Evolutionary conservation across 306 rosid genomes (phyloP).

Genomic region (Castanea sativa): DNA sequence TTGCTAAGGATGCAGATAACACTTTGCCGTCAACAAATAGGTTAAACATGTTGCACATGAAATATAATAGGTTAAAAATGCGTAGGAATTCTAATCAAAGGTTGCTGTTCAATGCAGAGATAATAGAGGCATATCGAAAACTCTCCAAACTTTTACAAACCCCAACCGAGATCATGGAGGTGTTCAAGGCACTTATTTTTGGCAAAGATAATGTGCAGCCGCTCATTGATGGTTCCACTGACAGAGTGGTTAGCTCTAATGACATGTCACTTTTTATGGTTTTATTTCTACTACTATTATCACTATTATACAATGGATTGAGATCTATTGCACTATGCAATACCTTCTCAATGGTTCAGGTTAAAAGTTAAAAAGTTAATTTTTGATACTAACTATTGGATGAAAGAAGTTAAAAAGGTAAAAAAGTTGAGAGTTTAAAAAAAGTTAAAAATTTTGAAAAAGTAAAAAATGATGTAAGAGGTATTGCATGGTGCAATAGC

Average conservation of each 20-base stretch:
- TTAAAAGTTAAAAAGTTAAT: too few relatives aligned
- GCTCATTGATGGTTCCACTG: constrained; percentile 43
- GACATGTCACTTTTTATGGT: not conserved
- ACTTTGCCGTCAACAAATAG: constrained; percentile 29
- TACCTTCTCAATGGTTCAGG: too few relatives aligned
- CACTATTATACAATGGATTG: too few relatives aligned
- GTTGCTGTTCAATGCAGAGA: constrained; percentile 16
- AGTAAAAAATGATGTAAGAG: too few relatives aligned
- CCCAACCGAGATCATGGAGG: constrained; percentile 36
- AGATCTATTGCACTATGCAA: too few relatives aligned
- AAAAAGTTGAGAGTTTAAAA: too few relatives aligned
- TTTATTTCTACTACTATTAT: too few relatives aligned
- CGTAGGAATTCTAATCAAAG: not conserved
- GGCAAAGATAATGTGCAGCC: constrained; percentile 13
- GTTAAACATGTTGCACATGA: constrained; percentile 1
- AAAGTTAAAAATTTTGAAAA: too few relatives aligned
- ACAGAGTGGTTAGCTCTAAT: constrained; percentile 26
- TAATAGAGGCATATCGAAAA: not conserved
- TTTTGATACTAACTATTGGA: too few relatives aligned
- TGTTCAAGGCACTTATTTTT: constrained; percentile 23
- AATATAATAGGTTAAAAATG: not conserved
- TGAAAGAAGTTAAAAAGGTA: too few relatives aligned
- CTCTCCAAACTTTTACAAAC: constrained; percentile 14
- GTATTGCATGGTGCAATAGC: too few relatives aligned
- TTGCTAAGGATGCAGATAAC: constrained; percentile 33